phyloP scores from a whole-genome alignment of 176 grass and related monocot genomes.

The Carex kokanica region DNA sequence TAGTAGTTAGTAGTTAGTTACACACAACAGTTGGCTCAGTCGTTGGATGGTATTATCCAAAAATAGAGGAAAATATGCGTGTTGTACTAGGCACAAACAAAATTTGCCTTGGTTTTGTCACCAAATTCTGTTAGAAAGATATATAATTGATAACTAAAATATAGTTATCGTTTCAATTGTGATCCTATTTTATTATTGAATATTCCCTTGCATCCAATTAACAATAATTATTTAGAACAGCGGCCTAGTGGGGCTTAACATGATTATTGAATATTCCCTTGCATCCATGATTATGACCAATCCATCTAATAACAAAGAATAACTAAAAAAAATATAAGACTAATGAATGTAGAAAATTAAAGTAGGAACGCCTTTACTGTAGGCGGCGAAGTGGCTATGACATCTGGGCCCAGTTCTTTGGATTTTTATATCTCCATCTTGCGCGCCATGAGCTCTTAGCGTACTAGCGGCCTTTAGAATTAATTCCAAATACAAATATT shows the following conservation, averaged over 20 bases:
- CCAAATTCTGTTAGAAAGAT: neutral
- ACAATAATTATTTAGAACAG: neutral
- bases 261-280: no score
- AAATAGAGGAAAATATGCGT: neutral
- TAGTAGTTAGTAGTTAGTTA: conserved; percentile 6
- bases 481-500: neutral
- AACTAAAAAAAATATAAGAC: no score
- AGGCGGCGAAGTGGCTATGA: neutral
- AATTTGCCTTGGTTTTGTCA: neutral
- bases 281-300: no score
- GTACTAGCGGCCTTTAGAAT: no score
- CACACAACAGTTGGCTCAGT: neutral
- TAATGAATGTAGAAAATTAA: neutral
- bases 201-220: neutral
- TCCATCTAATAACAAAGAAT: no score
- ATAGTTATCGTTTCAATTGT: neutral
- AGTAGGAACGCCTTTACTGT: neutral
- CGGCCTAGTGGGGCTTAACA: neutral
- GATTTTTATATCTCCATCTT: neutral
- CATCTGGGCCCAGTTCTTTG: neutral
- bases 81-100: neutral
- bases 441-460: no score
- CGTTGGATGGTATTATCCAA: neutral
- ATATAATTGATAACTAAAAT: neutral
- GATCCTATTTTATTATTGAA: neutral